A percentile compares a stretch with the other conserved stretches of the same genome.
Evolutionary conservation across 75 land plant species (phyloP).

Genomic region (Cunninghamia lanceolata): DNA sequence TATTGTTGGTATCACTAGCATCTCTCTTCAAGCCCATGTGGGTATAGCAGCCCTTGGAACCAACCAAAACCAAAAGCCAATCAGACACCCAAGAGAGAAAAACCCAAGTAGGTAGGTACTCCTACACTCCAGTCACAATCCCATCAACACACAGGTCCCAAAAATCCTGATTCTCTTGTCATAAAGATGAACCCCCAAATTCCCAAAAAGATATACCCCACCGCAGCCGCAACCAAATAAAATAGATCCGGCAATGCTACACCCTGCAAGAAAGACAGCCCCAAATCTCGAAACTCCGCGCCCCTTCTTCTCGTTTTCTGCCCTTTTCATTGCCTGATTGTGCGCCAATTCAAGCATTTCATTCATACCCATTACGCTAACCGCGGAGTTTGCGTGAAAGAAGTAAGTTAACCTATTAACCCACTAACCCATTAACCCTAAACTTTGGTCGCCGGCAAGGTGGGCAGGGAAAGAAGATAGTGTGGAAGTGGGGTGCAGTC

Average conservation of each 20-base stretch:
- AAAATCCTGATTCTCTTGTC: not conserved
- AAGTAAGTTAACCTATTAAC: not conserved
- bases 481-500: not conserved
- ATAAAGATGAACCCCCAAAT: not conserved
- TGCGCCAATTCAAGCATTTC: not conserved
- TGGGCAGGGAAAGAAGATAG: not conserved
- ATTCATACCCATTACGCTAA: not conserved
- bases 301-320: not conserved
- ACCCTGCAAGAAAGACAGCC: not conserved
- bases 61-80: not conserved
- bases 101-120: not conserved
- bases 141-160: not conserved
- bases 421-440: not conserved
- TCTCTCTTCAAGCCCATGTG: not conserved
- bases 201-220: not conserved
- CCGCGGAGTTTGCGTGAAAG: not conserved
- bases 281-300: not conserved
- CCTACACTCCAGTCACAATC: not conserved
- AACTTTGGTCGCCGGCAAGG: not conserved
- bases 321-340: not conserved
- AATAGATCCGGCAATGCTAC: not conserved
- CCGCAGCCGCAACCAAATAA: not conserved
- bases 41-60: not conserved
- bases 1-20: not conserved
- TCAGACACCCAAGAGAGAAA: no score